phyloP scores from a whole-genome alignment of 331 rosid genomes.

The Arachis monticola region DNA sequence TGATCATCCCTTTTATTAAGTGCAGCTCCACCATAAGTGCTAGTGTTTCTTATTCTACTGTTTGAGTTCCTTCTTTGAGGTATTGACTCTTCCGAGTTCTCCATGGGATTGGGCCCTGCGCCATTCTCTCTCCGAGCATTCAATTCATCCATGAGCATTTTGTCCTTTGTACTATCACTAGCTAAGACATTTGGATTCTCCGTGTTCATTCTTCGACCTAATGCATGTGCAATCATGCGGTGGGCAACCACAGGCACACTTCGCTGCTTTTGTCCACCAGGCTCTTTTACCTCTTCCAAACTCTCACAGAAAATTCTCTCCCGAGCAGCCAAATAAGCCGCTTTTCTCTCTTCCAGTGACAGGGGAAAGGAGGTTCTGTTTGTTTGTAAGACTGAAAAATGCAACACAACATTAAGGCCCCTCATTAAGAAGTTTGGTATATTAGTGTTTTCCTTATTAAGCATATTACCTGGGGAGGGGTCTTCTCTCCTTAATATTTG shows the following conservation, averaged over 20 bases:
- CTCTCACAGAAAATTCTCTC: slow-evolving; percentile 77
- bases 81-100: slow-evolving; percentile 43
- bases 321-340: slow-evolving; percentile 91
- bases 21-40: slow-evolving; percentile 38
- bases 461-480: slow-evolving; percentile 63
- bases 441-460: background rate
- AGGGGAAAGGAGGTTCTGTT: slow-evolving; percentile 51
- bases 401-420: slow-evolving; percentile 27
- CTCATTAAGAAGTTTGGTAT: slow-evolving; percentile 10
- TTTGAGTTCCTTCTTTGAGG: slow-evolving; percentile 35
- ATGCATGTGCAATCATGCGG: slow-evolving; percentile 96
- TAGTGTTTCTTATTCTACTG: slow-evolving; percentile 40
- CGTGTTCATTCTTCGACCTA: slow-evolving; percentile 77
- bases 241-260: slow-evolving; percentile 85
- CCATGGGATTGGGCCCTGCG: slow-evolving; percentile 32
- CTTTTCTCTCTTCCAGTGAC: slow-evolving; percentile 83
- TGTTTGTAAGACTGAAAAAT: slow-evolving; percentile 46
- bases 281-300: slow-evolving; percentile 60
- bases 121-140: slow-evolving; percentile 44
- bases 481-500: slow-evolving; percentile 78
- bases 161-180: slow-evolving; percentile 42
- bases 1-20: slow-evolving; percentile 43
- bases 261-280: slow-evolving; percentile 71
- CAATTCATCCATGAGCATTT: slow-evolving; percentile 39
- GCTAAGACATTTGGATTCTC: slow-evolving; percentile 46